Base-by-base conservation (phyloP, 2,329 filamentous ascomycete species). In the Aspergillus spinulosporus region DNA sequence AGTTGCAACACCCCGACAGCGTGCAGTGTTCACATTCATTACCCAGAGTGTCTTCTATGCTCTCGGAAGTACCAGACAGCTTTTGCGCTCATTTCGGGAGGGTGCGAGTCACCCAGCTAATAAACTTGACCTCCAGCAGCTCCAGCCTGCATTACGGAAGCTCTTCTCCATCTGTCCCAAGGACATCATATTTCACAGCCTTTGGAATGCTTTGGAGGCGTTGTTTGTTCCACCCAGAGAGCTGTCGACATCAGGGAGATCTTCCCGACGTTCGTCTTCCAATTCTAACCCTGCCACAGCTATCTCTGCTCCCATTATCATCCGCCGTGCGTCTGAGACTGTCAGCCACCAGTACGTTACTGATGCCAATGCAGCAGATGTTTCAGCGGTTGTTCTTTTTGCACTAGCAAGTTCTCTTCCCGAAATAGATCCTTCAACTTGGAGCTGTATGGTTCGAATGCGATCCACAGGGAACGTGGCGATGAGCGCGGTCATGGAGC, bases 1-100 rank as follows among this genome's bases (percentile, higher is more conserved):
- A 43, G 72, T 68, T 62, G 72, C 74, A 44, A 73, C 72, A 15
- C 54, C 58, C 40, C 64, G 65, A 4, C 74, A 76, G 55, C 71
- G 71, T 14, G 62, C 71, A 43, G 68, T 65, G 12, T 76, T 74
- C 49, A 66, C 72, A 4, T 79, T 78, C 57, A 58, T 78, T 49
- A 67, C 71, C 5, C 78, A 79, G 58, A 78, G 76, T 53, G 68
- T 78, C 1, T 75, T 72, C 56, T 80, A 74, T 58, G 69, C 75
- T 11, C 58, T 80, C 44, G 73, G 76, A 58, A 73, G 66, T 50
- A 69, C 74, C 26, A 68, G 62, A 31, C 72, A 76, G 45, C 68
- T 80, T 7, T 50, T 78, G 3, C 65, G 59, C 39, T 78, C 77
- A 6, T 78, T 79, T 63, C 65, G 68, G 51, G 60, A 57, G 29